Evolutionary conservation across 1,284 basidiomycete genomes (phyloP).

Genomic region (Cystobasidium slooffiae): DNA sequence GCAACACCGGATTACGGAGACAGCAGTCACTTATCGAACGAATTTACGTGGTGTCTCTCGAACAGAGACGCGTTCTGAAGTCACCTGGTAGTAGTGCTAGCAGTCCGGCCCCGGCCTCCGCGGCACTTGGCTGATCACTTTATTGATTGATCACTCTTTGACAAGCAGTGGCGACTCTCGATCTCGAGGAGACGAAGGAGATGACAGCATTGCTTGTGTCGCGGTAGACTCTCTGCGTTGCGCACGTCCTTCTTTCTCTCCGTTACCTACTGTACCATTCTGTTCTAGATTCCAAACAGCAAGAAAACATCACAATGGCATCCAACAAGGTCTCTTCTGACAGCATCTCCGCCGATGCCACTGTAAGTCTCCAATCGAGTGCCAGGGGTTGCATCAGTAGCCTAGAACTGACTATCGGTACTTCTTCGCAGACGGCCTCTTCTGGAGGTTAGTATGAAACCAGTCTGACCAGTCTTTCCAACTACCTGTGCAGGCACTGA

Average conservation of each 20-base stretch:
- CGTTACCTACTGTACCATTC: neutral
- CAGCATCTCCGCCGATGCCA: neutral
- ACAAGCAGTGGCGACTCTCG: conserved; percentile 16
- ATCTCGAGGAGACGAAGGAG: neutral
- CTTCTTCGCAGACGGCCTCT: no score
- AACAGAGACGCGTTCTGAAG: neutral
- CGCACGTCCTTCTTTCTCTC: neutral
- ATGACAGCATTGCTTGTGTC: neutral
- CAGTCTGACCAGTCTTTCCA: no score
- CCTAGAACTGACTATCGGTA: no score
- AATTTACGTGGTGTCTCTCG: neutral
- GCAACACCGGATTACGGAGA: neutral
- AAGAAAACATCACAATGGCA: neutral
- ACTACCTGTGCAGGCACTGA: no score
- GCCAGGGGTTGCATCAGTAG: no score
- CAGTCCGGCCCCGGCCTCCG: no score
- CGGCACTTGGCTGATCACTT: neutral
- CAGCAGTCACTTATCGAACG: neutral
- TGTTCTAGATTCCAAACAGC: neutral
- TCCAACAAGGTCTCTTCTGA: neutral
- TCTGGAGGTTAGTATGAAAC: no score
- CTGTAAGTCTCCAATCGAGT: neutral
- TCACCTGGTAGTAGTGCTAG: no score
- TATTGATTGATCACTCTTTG: neutral
- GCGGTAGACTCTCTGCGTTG: neutral